A percentile compares a stretch with the other conserved stretches of the same genome.
These are phyloP conservation scores for Prunus persica DNA, from an alignment of 306 rosid species.

Conservation along the genomic window Prunus_persica_NCBIv2 NC_034009.1:8838501-8839000, in stretches of 20 bases:
- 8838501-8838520: background rate
- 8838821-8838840: constrained; percentile 12
- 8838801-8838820: constrained; percentile 5
- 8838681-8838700: background rate
- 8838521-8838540: constrained; percentile 8
- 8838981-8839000: constrained; percentile 13
- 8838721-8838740: constrained; percentile 11
- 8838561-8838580: constrained; percentile 6
- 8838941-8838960: constrained; percentile 14
- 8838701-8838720: background rate
- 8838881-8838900: background rate
- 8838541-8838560: background rate
- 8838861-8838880: constrained; percentile 11
- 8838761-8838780: constrained; percentile 5
- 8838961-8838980: background rate
- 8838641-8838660: constrained; percentile 13
- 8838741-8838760: constrained; percentile 5
- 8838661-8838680: background rate
- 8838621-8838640: constrained; percentile 23
- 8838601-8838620: constrained; percentile 17
- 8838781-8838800: background rate
- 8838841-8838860: too few relatives aligned
- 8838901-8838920: constrained; percentile 20
- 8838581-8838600: constrained; percentile 21
- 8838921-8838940: constrained; percentile 12